Percentiles rank a stretch among this genome's conserved stretches.
Evolutionary conservation across 2,329 filamentous ascomycete species (phyloP).

Genomic region (Penicillium paneum): DNA sequence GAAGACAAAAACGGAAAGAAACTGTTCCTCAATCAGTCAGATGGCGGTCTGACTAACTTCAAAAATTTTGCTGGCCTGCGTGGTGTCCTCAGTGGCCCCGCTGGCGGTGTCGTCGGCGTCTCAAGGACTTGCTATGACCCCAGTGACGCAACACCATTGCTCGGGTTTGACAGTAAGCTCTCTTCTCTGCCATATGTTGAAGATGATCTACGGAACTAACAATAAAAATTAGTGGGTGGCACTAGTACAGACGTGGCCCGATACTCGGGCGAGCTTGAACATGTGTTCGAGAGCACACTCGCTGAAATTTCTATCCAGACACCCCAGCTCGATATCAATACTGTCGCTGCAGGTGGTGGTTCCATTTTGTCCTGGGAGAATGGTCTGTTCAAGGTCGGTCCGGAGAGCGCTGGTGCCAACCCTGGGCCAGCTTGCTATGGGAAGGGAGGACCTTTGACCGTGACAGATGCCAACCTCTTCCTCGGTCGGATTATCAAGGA

Average conservation of each 20-base stretch:
- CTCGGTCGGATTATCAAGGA: conserved; percentile 80
- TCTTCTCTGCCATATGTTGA: too few relatives aligned
- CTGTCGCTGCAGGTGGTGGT: conserved; percentile 80
- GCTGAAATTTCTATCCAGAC: conserved; percentile 73
- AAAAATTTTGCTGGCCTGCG: conserved; percentile 53
- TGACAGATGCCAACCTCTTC: conserved; percentile 87
- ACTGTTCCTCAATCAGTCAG: conserved; percentile 69
- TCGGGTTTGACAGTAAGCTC: conserved; percentile 4
- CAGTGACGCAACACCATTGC: conserved; percentile 48
- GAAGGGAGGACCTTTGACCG: conserved; percentile 82
- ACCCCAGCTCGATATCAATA: conserved; percentile 89
- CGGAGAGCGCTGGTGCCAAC: conserved; percentile 84
- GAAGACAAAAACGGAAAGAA: conserved; percentile 22
- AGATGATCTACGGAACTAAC: not conserved
- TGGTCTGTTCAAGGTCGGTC: conserved; percentile 84
- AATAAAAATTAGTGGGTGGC: conserved; percentile 61
- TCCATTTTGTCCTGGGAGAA: conserved; percentile 74
- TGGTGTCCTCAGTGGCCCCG: conserved; percentile 83
- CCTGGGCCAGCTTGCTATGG: conserved; percentile 89
- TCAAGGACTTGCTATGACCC: conserved; percentile 84
- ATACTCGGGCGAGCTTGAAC: conserved; percentile 81
- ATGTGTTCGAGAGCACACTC: conserved; percentile 89
- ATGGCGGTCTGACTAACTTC: conserved; percentile 57
- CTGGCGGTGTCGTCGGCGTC: conserved; percentile 88
- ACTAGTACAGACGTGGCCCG: conserved; percentile 85